Conservation (phyloP, 2,329 filamentous ascomycete genomes). For the Sordariomycetes sp. region DNA sequence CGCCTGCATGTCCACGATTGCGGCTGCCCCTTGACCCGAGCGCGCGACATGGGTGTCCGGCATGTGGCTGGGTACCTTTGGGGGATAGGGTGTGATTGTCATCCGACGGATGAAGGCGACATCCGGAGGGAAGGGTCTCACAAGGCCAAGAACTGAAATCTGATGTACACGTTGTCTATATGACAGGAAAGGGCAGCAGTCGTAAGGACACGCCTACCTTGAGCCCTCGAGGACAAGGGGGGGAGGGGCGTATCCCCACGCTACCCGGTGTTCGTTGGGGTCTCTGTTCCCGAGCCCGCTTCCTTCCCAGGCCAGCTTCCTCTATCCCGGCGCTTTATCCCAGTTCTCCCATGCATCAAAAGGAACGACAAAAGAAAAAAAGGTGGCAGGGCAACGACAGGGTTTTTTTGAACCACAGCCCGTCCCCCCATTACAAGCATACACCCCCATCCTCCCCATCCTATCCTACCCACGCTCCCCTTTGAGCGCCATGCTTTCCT, state of each 20-base stretch:
- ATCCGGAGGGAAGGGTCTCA: neutral
- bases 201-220: neutral
- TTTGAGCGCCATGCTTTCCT: neutral
- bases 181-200: neutral
- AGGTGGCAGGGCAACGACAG: neutral
- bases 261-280: neutral
- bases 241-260: neutral
- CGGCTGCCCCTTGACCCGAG: neutral
- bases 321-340: neutral
- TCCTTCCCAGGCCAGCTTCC: neutral
- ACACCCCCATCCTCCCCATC: neutral
- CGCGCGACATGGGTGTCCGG: neutral
- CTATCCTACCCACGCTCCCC: neutral
- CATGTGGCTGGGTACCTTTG: neutral
- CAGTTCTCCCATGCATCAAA: constrained; percentile 1
- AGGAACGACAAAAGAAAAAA: neutral
- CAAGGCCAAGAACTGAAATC: neutral
- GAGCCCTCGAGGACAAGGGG: neutral
- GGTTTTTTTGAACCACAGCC: neutral
- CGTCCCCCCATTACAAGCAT: neutral
- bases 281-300: neutral
- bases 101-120: neutral
- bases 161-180: neutral
- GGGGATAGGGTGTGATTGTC: neutral
- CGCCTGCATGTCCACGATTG: neutral